Conservation (phyloP, 2,329 filamentous ascomycete genomes). For the Cytospora leucostoma region DNA sequence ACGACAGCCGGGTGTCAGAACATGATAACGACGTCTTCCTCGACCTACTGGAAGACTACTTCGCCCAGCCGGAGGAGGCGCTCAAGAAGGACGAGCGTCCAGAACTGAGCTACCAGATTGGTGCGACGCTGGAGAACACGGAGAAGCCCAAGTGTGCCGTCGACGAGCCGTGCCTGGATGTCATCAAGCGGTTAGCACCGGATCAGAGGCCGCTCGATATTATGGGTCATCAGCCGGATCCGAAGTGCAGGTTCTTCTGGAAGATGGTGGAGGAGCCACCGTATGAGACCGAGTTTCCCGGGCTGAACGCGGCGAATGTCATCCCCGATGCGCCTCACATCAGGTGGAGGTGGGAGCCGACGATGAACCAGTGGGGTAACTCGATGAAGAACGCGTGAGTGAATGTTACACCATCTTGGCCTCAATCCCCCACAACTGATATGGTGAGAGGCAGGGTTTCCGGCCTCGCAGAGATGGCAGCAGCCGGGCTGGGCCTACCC, state of each 20-base stretch:
- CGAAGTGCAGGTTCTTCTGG: slow-evolving; percentile 67
- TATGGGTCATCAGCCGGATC: slow-evolving; percentile 56
- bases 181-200: slow-evolving; percentile 56
- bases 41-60: slow-evolving; percentile 66
- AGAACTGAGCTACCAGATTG: slow-evolving; percentile 61
- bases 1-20: slow-evolving; percentile 60
- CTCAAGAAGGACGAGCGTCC: slow-evolving; percentile 57
- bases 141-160: slow-evolving; percentile 66
- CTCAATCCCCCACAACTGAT: background rate
- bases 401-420: background rate
- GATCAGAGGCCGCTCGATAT: slow-evolving; percentile 61
- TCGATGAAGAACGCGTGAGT: slow-evolving; percentile 63
- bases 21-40: slow-evolving; percentile 58
- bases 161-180: slow-evolving; percentile 59
- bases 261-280: slow-evolving; percentile 57
- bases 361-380: slow-evolving; percentile 59
- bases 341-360: slow-evolving; percentile 51
- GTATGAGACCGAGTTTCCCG: slow-evolving; percentile 57
- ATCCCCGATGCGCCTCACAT: slow-evolving; percentile 53
- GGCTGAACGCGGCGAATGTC: slow-evolving; percentile 57
- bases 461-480: slow-evolving; percentile 60
- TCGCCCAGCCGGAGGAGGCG: slow-evolving; percentile 53
- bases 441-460: slow-evolving; percentile 44
- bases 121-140: slow-evolving; percentile 63
- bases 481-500: slow-evolving; percentile 56